Percentiles rank a stretch among this genome's conserved stretches.
phyloP scores from a whole-genome alignment of 768 basidiomycete genomes.

The Lactarius tabidus region DNA sequence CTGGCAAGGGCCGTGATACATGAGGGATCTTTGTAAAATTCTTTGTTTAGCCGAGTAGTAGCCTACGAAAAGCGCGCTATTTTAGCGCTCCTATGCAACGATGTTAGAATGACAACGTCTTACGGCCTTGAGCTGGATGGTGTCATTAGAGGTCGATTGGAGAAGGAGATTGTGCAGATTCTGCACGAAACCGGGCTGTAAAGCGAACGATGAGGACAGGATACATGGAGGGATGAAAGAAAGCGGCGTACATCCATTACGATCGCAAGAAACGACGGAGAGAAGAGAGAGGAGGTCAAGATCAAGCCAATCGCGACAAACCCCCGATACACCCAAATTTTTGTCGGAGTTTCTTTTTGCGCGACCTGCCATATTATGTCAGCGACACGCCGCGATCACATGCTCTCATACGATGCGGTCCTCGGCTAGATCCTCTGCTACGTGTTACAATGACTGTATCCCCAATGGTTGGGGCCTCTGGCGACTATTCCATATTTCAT shows the following conservation, averaged over 20 bases:
- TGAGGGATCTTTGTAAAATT: slow-evolving; percentile 86
- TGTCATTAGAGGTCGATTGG: slow-evolving; percentile 86
- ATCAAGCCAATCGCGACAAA: slow-evolving; percentile 20
- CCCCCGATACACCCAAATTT: slow-evolving; percentile 43
- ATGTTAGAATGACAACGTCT: slow-evolving; percentile 33
- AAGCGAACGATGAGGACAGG: slow-evolving; percentile 3
- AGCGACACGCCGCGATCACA: not conserved
- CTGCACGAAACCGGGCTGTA: slow-evolving; percentile 69
- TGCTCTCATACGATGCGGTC: too few relatives aligned
- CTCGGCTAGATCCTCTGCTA: too few relatives aligned
- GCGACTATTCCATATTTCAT: too few relatives aligned
- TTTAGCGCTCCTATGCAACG: slow-evolving; percentile 13
- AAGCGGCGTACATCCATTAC: slow-evolving; percentile 48
- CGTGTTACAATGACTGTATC: too few relatives aligned
- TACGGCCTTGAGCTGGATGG: slow-evolving; percentile 83
- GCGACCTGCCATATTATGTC: not conserved
- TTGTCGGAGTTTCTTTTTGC: slow-evolving; percentile 54
- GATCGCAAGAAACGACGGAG: slow-evolving; percentile 4
- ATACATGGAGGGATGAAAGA: not conserved
- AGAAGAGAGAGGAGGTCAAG: slow-evolving; percentile 22
- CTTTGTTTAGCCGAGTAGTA: slow-evolving; percentile 84
- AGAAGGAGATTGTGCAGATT: slow-evolving; percentile 80
- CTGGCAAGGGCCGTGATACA: slow-evolving; percentile 90
- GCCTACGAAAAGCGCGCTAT: slow-evolving; percentile 48
- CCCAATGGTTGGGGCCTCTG: too few relatives aligned